Conservation (phyloP, 73 alveolate species). For the Paramecium sonneborni region DNA sequence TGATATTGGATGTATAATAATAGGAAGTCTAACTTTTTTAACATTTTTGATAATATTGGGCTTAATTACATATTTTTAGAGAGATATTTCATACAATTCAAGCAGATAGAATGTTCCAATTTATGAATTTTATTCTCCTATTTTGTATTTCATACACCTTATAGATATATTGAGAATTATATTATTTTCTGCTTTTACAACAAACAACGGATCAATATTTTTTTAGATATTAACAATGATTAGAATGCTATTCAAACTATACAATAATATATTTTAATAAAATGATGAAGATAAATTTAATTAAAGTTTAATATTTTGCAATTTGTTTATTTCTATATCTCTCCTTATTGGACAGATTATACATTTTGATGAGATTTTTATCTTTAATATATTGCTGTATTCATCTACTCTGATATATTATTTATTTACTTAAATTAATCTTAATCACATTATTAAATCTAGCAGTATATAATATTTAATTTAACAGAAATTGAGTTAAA, state of each 20-base stretch:
- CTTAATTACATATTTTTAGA: background rate
- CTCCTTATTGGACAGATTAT: background rate
- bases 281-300: background rate
- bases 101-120: background rate
- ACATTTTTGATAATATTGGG: background rate
- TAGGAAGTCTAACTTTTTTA: background rate
- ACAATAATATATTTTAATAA: background rate
- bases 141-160: background rate
- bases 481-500: background rate
- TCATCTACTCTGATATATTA: background rate
- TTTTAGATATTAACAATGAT: background rate
- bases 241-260: background rate
- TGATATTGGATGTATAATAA: background rate
- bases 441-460: background rate
- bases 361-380: background rate
- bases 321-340: background rate
- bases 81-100: background rate
- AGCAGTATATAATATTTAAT: background rate
- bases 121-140: background rate
- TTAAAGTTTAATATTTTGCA: background rate
- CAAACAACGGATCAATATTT: background rate
- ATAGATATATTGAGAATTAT: background rate
- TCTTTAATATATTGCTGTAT: background rate
- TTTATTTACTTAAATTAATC: background rate
- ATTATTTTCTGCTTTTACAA: background rate